Evolutionary conservation across 2,329 filamentous ascomycete genomes (phyloP), one percentile per base, ranked within the genome.

Genomic region (Mycosphaerella arachidis): DNA sequence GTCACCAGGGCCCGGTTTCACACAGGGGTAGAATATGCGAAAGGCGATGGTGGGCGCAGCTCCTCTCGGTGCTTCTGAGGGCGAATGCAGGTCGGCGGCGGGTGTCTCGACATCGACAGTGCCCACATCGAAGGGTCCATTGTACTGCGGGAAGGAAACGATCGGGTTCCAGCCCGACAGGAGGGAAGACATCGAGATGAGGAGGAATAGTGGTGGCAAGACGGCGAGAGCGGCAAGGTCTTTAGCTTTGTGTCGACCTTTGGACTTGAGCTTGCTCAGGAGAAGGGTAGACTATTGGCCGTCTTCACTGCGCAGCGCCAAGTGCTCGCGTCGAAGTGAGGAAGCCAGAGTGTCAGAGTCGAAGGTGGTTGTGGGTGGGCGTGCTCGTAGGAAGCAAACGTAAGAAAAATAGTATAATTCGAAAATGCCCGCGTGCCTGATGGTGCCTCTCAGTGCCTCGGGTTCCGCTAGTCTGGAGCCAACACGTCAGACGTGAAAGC

Each of bases 21-120:
- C 70, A 24, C 87, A 86, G 0, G 91, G 91, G 72, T 95, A 95
- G 76, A 90, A 96, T 59, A 95, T 81, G 63, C 91, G 85, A 73
- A 91, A 94, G 58, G 89, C 87, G 29, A 95, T 80, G 0, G 91
- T 96, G 20, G 85, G 79, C 50, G 92, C 85, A 37, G 70, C 70
- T 57, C 76, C 74, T 5, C 84, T 81, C 53, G 82, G 79, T 35
- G 81, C 79, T 0, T 85, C 83, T 30, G 81, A 79, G 53, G 81
- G 78, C 24, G 82, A 79, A 0, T 86, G 84, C 16, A 84, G 73
- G 40, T 82, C 77, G 13, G 76, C 71, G 9, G 88, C 80, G 48
- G 91, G 89, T 16, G 95, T 84, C 76, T 96, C 91, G 65, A 93
- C 81, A 69, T 95, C 91, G 66, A 91, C 79, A 2, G 88, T 90